These are phyloP conservation scores for Cicer judaicum DNA, from an alignment of 306 rosid species.

Conservation along the genomic window DNA sequence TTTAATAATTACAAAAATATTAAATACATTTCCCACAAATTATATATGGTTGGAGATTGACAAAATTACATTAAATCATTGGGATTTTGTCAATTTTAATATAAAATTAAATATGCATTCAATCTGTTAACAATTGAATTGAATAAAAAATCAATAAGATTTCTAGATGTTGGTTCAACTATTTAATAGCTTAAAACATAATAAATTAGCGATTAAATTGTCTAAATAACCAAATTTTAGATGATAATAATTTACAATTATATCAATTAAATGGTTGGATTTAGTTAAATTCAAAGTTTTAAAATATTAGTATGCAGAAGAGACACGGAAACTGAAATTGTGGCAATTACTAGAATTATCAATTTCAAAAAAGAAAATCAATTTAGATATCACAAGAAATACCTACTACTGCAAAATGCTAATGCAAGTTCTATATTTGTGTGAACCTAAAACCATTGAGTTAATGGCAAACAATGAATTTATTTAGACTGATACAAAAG, in stretches of 20 bases:
- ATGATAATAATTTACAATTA: too few species aligned
- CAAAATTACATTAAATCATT: too few species aligned
- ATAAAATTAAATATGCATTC: too few species aligned
- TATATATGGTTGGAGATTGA: not conserved
- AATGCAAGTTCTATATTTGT: constrained; percentile 13
- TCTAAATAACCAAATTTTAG: too few species aligned
- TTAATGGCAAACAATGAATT: constrained; percentile 7
- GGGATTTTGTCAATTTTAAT: too few species aligned
- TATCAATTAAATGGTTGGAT: too few species aligned
- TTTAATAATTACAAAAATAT: not conserved
- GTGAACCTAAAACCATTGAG: constrained; percentile 3
- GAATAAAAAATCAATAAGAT: too few species aligned
- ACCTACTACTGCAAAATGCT: not conserved
- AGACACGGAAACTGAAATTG: constrained; percentile 42
- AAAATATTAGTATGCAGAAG: not conserved
- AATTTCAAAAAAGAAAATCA: not conserved
- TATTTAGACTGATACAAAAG: constrained; percentile 22
- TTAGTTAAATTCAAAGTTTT: too few species aligned
- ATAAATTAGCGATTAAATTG: too few species aligned
- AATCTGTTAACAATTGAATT: too few species aligned
- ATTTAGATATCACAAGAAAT: constrained; percentile 34
- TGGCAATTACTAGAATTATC: not conserved
- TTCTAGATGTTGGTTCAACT: too few species aligned
- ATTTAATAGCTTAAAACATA: too few species aligned
- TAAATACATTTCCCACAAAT: constrained; percentile 36